These are phyloP conservation scores for Ormosia semicastrata DNA, from an alignment of 306 rosid genomes.

Conservation along the genomic window DNA sequence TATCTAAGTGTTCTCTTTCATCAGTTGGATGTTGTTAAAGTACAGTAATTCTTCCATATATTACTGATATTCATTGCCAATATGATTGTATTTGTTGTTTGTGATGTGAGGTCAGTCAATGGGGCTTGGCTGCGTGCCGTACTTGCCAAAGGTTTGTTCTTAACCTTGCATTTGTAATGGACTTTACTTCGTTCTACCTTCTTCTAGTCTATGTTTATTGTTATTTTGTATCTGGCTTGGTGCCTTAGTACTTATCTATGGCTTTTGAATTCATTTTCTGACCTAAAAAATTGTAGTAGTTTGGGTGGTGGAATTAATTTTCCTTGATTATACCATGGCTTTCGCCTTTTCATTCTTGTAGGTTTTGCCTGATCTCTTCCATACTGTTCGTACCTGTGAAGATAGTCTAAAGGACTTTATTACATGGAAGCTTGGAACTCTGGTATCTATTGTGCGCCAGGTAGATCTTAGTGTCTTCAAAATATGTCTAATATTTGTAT, in stretches of 20 bases:
- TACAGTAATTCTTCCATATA: background rate
- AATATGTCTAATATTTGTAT: background rate
- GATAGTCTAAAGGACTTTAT: slow-evolving; percentile 88
- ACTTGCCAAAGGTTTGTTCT: slow-evolving; percentile 88
- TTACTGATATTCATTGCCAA: slow-evolving; percentile 29
- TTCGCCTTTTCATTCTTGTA: slow-evolving; percentile 30
- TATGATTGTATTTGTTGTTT: slow-evolving; percentile 37
- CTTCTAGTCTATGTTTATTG: background rate
- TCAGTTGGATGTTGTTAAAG: background rate
- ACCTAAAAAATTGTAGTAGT: background rate
- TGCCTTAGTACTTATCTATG: background rate
- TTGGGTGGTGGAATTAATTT: slow-evolving; percentile 12
- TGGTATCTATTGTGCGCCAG: slow-evolving; percentile 99
- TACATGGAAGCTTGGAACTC: slow-evolving; percentile 98
- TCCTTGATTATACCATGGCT: slow-evolving; percentile 24
- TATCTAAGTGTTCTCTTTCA: slow-evolving; percentile 1
- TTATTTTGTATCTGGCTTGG: background rate
- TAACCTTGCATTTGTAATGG: background rate
- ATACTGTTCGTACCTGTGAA: slow-evolving; percentile 89
- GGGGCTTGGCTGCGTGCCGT: slow-evolving; percentile 96
- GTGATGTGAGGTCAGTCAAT: slow-evolving; percentile 81
- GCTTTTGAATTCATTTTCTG: slow-evolving; percentile 14
- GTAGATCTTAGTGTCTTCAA: slow-evolving; percentile 36
- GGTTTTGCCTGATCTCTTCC: slow-evolving; percentile 98
- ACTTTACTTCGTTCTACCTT: background rate